Conservation (phyloP, 441 rosid genomes). For the Dalechampia spathulata region DNA sequence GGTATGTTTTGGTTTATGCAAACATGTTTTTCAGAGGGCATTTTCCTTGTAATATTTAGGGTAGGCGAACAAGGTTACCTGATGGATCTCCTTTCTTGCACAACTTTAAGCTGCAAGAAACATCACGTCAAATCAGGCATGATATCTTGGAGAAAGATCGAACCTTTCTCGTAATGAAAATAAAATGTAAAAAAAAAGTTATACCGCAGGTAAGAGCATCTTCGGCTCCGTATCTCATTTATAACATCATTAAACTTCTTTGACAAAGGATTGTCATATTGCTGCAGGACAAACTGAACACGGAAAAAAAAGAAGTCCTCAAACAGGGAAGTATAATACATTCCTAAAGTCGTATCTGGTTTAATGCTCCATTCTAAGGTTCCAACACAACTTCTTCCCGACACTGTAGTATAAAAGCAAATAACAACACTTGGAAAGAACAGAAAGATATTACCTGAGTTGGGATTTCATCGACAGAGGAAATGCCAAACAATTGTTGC, state of each 20-base stretch:
- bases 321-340: too few relatives aligned
- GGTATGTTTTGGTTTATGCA: not conserved
- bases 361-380: too few relatives aligned
- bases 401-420: too few relatives aligned
- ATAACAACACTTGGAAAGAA: not conserved
- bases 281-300: constrained; percentile 64
- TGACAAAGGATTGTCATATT: constrained; percentile 67
- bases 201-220: constrained; percentile 83
- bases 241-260: constrained; percentile 66
- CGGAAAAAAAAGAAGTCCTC: too few relatives aligned
- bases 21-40: too few relatives aligned
- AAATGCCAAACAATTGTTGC: constrained; percentile 46
- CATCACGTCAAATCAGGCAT: too few relatives aligned
- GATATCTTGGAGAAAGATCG: too few relatives aligned
- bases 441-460: constrained; percentile 46
- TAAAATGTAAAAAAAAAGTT: not conserved
- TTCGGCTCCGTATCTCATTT: constrained; percentile 75
- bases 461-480: constrained; percentile 48
- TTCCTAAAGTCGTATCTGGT: too few relatives aligned
- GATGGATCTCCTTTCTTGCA: constrained; percentile 7
- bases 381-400: too few relatives aligned
- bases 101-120: constrained; percentile 1
- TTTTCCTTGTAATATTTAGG: too few relatives aligned
- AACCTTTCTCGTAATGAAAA: not conserved
- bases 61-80: constrained; percentile 22